Evolutionary conservation across 495 filamentous ascomycete genomes (phyloP), one percentile per base, ranked within the genome.

Genomic region (Letharia lupina): DNA sequence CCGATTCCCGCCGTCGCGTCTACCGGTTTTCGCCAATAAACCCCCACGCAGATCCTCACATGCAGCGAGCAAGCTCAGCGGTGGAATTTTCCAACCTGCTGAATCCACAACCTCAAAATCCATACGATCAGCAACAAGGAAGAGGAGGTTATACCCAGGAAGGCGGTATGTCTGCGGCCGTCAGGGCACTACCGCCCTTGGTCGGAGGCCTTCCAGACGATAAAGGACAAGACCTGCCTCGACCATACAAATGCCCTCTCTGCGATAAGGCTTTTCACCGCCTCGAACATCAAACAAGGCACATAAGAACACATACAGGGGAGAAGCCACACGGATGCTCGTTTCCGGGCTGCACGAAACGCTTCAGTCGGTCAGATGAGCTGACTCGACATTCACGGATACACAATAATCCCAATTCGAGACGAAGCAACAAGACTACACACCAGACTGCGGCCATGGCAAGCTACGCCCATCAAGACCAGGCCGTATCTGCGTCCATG

Each of bases 181-280:
- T 87, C 57, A 82, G 87, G 70, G 81, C 90, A 63, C 79, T 89
- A 70, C 88, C 89, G 57, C 82, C 81, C 31, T 74, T 85, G 63
- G 78, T 86, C 70, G 89, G 90, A 75, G 87, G 87, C 68, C 80
- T 86, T 52, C 79, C 61, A 72, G 81, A 70, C 71, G 81, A 87
- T 69, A 78, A 84, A 64, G 80, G 84, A 52, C 84, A 85, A 82
- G 94, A 98, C 76, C 83, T 98, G 7, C 95, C 94, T 48, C 87
- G 95, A 47, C 94, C 94, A 0, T 98, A 98, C 83, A 97, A 98
- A 78, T 98, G 94, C 74, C 93, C 94, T 52, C 82, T 98, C 60
- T 98, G 94, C 83, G 95, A 98, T 72, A 96, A 97, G 82, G 94
- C 94, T 42, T 98, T 98, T 81, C 94, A 98, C 83, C 90, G 94